phyloP scores from a whole-genome alignment of 2,329 filamentous ascomycete genomes.

The Alternaria metachromatica region DNA sequence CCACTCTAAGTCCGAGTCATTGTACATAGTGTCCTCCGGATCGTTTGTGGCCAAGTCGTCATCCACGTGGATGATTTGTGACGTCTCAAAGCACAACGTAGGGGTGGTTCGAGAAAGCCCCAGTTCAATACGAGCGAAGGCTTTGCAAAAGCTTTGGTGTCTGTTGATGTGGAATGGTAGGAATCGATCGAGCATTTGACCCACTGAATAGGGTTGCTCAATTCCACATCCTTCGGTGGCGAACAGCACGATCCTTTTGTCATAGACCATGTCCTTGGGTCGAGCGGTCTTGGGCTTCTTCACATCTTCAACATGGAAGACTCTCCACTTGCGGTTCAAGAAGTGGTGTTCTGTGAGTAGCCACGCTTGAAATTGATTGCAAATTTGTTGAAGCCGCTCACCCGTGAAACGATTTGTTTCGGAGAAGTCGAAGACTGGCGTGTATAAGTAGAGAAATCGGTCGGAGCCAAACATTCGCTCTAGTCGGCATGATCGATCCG shows the following conservation, averaged over 20 bases:
- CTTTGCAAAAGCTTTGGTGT: constrained; percentile 50
- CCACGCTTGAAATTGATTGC: constrained; percentile 44
- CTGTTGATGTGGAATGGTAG: constrained; percentile 47
- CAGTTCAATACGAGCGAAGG: constrained; percentile 52
- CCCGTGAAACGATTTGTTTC: constrained; percentile 16
- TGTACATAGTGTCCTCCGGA: constrained; percentile 44
- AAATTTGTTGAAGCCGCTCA: constrained; percentile 22
- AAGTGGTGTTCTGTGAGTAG: constrained; percentile 45
- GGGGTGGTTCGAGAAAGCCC: constrained; percentile 51
- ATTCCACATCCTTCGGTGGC: constrained; percentile 43
- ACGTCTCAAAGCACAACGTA: constrained; percentile 45
- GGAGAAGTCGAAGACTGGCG: constrained; percentile 37
- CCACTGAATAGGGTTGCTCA: constrained; percentile 16
- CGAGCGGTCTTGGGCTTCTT: constrained; percentile 41
- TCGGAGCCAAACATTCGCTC: constrained; percentile 48
- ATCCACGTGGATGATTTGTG: constrained; percentile 42
- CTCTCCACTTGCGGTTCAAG: constrained; percentile 52
- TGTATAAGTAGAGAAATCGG: constrained; percentile 51
- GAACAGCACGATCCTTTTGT: constrained; percentile 45
- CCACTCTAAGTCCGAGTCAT: constrained; percentile 44
- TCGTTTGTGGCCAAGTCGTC: constrained; percentile 44
- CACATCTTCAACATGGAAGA: constrained; percentile 47
- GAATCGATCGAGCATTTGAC: constrained; percentile 50
- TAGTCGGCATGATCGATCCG: constrained; percentile 45
- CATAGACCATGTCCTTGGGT: constrained; percentile 11